A percentile compares a stretch with the other conserved stretches of the same genome.
These are phyloP conservation scores for Boehmeria nivea DNA, from an alignment of 306 rosid genomes.

Conservation along the genomic window DNA sequence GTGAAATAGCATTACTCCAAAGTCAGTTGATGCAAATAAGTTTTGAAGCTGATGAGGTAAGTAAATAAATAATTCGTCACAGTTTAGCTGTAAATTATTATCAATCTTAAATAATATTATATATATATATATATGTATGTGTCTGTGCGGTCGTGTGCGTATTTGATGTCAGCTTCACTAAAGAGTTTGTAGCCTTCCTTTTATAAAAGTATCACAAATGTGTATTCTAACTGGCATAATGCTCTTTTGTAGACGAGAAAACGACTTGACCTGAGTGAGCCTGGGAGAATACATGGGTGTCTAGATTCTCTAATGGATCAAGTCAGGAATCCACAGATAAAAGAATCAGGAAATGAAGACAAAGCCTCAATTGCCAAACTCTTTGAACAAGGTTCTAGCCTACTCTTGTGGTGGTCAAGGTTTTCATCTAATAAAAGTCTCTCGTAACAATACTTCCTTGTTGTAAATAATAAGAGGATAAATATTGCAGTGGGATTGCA, in stretches of 20 bases:
- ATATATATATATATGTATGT: too few species aligned
- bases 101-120: too few species aligned
- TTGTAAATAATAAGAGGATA: slow-evolving; percentile 26
- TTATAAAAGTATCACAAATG: too few species aligned
- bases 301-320: slow-evolving; percentile 63
- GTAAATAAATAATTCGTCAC: not conserved
- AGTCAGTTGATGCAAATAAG: slow-evolving; percentile 81
- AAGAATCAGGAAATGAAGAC: slow-evolving; percentile 67
- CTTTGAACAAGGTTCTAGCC: slow-evolving; percentile 90
- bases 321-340: slow-evolving; percentile 50
- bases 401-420: too few species aligned
- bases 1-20: slow-evolving; percentile 77
- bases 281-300: slow-evolving; percentile 44
- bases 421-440: slow-evolving; percentile 10
- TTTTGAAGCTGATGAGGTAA: slow-evolving; percentile 82
- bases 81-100: too few species aligned
- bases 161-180: too few species aligned
- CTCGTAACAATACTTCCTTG: slow-evolving; percentile 7
- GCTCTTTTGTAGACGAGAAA: slow-evolving; percentile 55
- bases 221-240: too few species aligned
- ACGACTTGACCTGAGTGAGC: slow-evolving; percentile 45
- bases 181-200: too few species aligned
- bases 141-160: too few species aligned
- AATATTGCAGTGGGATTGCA: slow-evolving; percentile 85
- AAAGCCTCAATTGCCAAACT: slow-evolving; percentile 93